Evolutionary conservation across 768 basidiomycete species (phyloP).

Genomic region (Austroboletus festivus): DNA sequence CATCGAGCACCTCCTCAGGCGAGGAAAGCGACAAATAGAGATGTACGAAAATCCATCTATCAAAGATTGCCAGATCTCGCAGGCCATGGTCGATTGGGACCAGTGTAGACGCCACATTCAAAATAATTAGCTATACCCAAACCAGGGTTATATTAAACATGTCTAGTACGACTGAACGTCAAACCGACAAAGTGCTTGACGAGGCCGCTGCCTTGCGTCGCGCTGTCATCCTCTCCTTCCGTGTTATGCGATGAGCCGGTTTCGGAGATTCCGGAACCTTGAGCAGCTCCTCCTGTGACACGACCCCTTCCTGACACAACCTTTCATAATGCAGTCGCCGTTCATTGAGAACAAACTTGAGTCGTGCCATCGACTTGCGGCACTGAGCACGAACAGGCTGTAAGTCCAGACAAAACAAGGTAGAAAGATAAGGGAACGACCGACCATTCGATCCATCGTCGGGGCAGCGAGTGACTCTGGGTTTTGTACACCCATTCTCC

Average conservation of each 20-base stretch:
- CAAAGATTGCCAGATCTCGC: slow-evolving; percentile 72
- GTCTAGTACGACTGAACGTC: slow-evolving; percentile 7
- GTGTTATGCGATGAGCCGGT: slow-evolving; percentile 16
- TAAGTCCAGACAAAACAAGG: slow-evolving; percentile 3
- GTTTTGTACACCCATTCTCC: slow-evolving; percentile 51
- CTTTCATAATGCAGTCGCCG: slow-evolving; percentile 77
- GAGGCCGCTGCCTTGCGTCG: slow-evolving; percentile 12
- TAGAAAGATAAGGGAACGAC: slow-evolving; percentile 12
- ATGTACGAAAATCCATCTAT: slow-evolving; percentile 64
- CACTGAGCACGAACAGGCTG: slow-evolving; percentile 47
- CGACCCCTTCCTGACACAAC: slow-evolving; percentile 16
- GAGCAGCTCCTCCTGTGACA: slow-evolving; percentile 18
- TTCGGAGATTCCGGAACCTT: slow-evolving; percentile 11
- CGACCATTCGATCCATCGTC: slow-evolving; percentile 43
- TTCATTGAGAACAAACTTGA: slow-evolving; percentile 90
- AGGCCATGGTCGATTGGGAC: slow-evolving; percentile 69
- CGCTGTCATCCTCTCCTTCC: slow-evolving; percentile 17
- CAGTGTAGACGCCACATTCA: slow-evolving; percentile 18
- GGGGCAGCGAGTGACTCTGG: slow-evolving; percentile 27
- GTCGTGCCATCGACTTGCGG: slow-evolving; percentile 94
- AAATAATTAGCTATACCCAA: slow-evolving; percentile 9
- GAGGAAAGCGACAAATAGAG: slow-evolving; percentile 64
- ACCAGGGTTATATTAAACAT: slow-evolving; percentile 5
- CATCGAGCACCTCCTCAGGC: slow-evolving; percentile 75
- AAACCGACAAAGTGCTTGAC: slow-evolving; percentile 4